Percentiles rank a stretch among this genome's conserved stretches.
These are phyloP conservation scores for Blastobotrys ciferrii DNA, from an alignment of 1,139 yeast species.

Conservation along the genomic window DNA sequence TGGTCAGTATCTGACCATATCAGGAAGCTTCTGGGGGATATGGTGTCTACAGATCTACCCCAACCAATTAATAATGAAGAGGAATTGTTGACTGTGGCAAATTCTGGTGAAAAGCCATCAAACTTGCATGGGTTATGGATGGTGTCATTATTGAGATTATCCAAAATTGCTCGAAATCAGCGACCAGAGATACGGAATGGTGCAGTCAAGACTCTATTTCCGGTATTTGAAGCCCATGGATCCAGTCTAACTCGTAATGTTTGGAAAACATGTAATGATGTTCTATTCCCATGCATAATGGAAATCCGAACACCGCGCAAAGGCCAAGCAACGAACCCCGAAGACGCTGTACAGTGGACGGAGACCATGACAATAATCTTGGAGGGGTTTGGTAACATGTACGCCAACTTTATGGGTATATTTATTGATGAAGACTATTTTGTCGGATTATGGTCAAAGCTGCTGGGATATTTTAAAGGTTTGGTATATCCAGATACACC, in stretches of 20 bases:
- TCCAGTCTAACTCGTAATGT: slow-evolving; percentile 43
- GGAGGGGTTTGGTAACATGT: slow-evolving; percentile 57
- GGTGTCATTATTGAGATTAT: slow-evolving; percentile 58
- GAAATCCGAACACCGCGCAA: slow-evolving; percentile 27
- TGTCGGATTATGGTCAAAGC: slow-evolving; percentile 47
- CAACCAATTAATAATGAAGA: slow-evolving; percentile 15
- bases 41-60: slow-evolving; percentile 22
- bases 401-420: slow-evolving; percentile 44
- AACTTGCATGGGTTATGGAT: slow-evolving; percentile 51
- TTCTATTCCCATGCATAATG: slow-evolving; percentile 39
- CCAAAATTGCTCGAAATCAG: slow-evolving; percentile 57
- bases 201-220: slow-evolving; percentile 80
- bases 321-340: slow-evolving; percentile 15
- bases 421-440: slow-evolving; percentile 31
- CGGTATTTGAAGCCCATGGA: slow-evolving; percentile 80
- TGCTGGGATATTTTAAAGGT: slow-evolving; percentile 48
- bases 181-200: slow-evolving; percentile 87
- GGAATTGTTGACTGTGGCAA: slow-evolving; percentile 8
- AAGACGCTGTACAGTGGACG: slow-evolving; percentile 45
- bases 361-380: slow-evolving; percentile 58
- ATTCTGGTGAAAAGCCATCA: slow-evolving; percentile 13
- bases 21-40: slow-evolving; percentile 33
- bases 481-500: slow-evolving; percentile 29
- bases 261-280: slow-evolving; percentile 39
- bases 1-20: slow-evolving; percentile 87